Evolutionary conservation across 208 protist species (phyloP), one percentile per base, ranked within the genome.

Genomic region (Acanthamoeba healyi): DNA sequence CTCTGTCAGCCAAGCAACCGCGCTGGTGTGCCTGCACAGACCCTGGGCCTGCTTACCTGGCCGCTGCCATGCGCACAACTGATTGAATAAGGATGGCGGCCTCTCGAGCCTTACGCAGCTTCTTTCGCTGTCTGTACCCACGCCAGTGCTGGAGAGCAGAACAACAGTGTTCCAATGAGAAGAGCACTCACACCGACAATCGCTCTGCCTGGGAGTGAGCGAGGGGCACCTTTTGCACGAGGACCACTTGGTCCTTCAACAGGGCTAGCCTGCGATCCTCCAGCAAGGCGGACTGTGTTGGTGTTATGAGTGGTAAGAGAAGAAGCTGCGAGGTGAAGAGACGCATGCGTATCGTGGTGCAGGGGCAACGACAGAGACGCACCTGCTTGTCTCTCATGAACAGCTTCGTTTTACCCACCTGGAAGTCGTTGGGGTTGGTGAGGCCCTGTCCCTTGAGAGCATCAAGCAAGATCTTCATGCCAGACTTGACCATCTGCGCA

Each of bases 351-450:
- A n/a, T n/a, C n/a, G n/a, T n/a, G n/a, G n/a, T n/a, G n/a, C n/a
- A n/a, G n/a, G n/a, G n/a, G n/a, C n/a, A n/a, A n/a, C n/a, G n/a
- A n/a, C n/a, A 61, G 54, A 22, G 63, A 6, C 63, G 26, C 29
- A 72, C 67, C 67, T 46, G 67, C 34, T 77, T 77, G 67, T 44
- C 67, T 34, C 67, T 38, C 67, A 77, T 65, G 56, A 92, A 92
- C 0, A 92, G 12, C 40, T 92, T 92, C 4, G 46, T 46, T n/a
- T 92, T 92, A 32, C 86, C 86, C 32, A 92, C n/a, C 24, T 92
- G 86, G 14, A 92, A 32, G 14, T 92, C 86, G 24, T 70, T 29
- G 36, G 29, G 22, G 36, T 17, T 46, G 67, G 38, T 77, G 12
- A 77, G 38, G 2, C 22, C 36, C 67, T 46, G 67, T 12, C 7